These are phyloP conservation scores for Eucalyptus virginea DNA, from an alignment of 345 rosid genomes.

Conservation along the genomic window DNA sequence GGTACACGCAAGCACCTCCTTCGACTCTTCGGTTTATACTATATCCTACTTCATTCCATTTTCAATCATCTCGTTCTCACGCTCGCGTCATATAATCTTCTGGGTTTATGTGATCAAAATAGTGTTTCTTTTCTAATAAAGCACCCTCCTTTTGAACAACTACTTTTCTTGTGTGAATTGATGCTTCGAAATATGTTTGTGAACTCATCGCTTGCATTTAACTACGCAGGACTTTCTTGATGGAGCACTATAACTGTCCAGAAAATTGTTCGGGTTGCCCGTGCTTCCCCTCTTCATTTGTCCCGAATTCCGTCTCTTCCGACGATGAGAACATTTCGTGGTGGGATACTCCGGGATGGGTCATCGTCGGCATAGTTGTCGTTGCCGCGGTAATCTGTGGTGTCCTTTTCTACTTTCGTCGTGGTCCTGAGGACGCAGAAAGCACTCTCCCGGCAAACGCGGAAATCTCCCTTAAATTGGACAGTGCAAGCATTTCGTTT, in stretches of 20 bases:
- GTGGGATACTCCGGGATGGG: neutral
- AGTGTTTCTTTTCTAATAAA: neutral
- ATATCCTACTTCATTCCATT: no score
- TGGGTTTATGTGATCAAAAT: neutral
- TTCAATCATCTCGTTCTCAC: neutral
- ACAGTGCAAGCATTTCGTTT: neutral
- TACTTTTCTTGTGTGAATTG: neutral
- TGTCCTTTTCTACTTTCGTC: neutral
- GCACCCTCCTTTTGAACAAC: neutral
- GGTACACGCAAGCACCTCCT: neutral
- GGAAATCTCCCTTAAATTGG: fast-evolving
- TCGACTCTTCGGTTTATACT: neutral
- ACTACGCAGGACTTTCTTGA: neutral
- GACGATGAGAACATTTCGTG: neutral
- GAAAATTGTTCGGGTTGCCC: neutral
- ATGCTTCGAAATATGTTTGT: neutral
- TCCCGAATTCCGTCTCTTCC: neutral
- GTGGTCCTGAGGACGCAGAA: neutral
- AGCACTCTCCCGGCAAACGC: fast-evolving
- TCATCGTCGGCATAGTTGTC: neutral
- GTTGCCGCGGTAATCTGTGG: neutral
- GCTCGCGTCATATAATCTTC: neutral
- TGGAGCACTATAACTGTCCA: neutral
- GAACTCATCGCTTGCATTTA: neutral
- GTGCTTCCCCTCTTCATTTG: neutral